These are phyloP conservation scores for Antitrichia curtipendula DNA, from an alignment of 225 moss, liverwort and hornwort genomes.

Conservation along the genomic window DNA sequence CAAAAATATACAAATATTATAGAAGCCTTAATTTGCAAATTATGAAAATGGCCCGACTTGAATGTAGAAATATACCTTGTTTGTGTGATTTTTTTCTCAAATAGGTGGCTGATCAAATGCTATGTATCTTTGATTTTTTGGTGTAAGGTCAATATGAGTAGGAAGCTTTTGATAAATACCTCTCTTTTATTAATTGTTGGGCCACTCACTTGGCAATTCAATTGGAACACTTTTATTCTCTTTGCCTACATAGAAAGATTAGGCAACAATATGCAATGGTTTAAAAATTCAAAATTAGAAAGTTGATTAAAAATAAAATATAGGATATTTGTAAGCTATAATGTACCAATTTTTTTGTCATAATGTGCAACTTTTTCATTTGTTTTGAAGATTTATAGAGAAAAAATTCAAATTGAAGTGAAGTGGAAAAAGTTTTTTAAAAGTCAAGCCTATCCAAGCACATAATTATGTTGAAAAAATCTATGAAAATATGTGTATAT, in stretches of 20 bases:
- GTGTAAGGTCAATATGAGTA: not conserved
- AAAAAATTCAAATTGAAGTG: not conserved
- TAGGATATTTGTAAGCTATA: not conserved
- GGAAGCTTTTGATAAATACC: not conserved
- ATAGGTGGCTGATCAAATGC: fast-evolving
- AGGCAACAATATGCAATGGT: not conserved
- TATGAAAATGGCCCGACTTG: fast-evolving
- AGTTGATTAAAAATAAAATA: not conserved
- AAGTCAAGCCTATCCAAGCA: not conserved
- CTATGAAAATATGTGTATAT: not conserved
- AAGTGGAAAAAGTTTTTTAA: not conserved
- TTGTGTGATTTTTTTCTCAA: not conserved
- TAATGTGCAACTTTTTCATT: not conserved
- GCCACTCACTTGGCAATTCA: fast-evolving
- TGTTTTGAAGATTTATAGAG: not conserved
- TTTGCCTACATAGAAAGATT: not conserved
- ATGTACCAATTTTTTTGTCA: not conserved
- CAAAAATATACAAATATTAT: not conserved
- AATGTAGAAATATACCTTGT: not conserved
- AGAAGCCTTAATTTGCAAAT: not conserved
- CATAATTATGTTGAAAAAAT: not conserved
- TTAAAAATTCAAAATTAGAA: not conserved
- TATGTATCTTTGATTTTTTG: not conserved
- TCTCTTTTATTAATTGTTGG: not conserved
- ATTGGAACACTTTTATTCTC: not conserved